Percentiles rank a stretch among this genome's conserved stretches.
Conservation (phyloP, 768 basidiomycete species). For the Clathrus columnatus region DNA sequence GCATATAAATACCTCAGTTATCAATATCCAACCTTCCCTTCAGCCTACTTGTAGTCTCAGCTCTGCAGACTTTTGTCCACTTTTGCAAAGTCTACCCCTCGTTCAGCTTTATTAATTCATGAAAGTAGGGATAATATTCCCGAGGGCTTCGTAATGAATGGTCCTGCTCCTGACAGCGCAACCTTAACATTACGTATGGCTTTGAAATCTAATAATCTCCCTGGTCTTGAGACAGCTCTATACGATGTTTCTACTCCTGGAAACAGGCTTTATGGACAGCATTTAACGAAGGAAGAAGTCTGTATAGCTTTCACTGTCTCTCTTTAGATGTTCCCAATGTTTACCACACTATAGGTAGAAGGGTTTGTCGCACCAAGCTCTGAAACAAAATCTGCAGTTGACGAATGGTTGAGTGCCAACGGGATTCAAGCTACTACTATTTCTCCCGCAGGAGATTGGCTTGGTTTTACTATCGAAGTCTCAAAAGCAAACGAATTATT, state of each 20-base stretch:
- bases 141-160: conserved; percentile 21
- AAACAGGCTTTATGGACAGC: conserved; percentile 28
- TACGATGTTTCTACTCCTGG: conserved; percentile 30
- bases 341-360: conserved; percentile 20
- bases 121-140: conserved; percentile 21
- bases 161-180: conserved; percentile 22
- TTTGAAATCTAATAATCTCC: conserved; percentile 26
- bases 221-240: conserved; percentile 29
- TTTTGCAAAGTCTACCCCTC: not conserved
- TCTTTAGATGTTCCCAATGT: not conserved
- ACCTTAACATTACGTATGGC: conserved; percentile 30
- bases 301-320: too few species aligned
- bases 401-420: conserved; percentile 20
- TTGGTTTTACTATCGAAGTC: conserved; percentile 19
- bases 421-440: conserved; percentile 17
- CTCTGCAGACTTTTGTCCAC: conserved; percentile 2
- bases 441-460: conserved; percentile 23
- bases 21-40: not conserved
- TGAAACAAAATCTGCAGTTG: conserved; percentile 19
- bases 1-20: conserved; percentile 23
- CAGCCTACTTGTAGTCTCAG: not conserved
- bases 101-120: conserved; percentile 17
- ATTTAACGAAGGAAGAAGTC: conserved; percentile 32
- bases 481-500: conserved; percentile 23
- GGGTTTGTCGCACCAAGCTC: conserved; percentile 17